A percentile compares a stretch with the other conserved stretches of the same genome.
Evolutionary conservation across 2,329 filamentous ascomycete species (phyloP).

Genomic region (Geosmithia putterillii): DNA sequence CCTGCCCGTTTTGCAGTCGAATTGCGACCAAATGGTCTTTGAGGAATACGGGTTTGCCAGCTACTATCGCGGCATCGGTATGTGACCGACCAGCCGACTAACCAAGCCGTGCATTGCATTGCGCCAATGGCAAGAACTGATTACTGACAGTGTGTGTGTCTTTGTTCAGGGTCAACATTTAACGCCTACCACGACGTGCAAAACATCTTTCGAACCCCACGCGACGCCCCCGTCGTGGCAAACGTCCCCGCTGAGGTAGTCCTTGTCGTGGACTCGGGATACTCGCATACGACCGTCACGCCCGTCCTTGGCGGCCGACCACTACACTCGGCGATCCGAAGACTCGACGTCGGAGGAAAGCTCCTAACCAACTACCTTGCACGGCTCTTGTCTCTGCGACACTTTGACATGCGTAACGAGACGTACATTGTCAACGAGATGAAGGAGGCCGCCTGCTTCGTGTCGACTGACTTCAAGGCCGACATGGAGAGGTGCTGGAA

Average conservation of each 20-base stretch:
- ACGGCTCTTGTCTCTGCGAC: constrained; percentile 75
- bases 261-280: constrained; percentile 83
- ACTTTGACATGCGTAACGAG: constrained; percentile 94
- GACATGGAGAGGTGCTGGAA: constrained; percentile 84
- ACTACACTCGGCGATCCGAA: constrained; percentile 67
- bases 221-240: constrained; percentile 25
- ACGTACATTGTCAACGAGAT: constrained; percentile 90
- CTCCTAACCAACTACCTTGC: constrained; percentile 88
- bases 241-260: constrained; percentile 60
- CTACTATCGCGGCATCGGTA: constrained; percentile 66
- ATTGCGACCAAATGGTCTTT: constrained; percentile 94
- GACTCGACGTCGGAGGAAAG: constrained; percentile 87
- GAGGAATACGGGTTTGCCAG: constrained; percentile 91
- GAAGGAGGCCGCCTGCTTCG: constrained; percentile 81
- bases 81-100: constrained; percentile 6
- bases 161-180: constrained; percentile 50
- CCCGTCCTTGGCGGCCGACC: constrained; percentile 73
- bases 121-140: constrained; percentile 3
- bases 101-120: not conserved
- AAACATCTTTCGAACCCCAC: constrained; percentile 50
- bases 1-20: constrained; percentile 67
- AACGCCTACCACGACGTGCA: constrained; percentile 77
- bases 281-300: constrained; percentile 85
- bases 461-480: constrained; percentile 60
- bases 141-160: not conserved